Percentiles rank a stretch among this genome's conserved stretches.
Evolutionary conservation across 805 yeast genomes (phyloP).

Genomic region (Kodamaea nitidulidarum): DNA sequence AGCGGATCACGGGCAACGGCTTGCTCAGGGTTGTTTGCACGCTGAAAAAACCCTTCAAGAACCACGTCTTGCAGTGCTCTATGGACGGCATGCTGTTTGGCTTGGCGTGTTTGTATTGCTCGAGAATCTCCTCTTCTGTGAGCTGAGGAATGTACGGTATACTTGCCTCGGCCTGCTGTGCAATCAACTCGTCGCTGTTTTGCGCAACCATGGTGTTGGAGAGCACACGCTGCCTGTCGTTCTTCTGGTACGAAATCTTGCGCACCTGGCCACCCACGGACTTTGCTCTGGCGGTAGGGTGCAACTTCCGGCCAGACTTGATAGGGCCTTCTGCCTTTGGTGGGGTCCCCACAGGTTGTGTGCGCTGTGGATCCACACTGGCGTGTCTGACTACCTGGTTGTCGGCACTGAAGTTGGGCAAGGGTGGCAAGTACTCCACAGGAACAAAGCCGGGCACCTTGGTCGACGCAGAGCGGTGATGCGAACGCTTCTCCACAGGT

Average conservation of each 20-base stretch:
- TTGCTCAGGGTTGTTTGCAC: slow-evolving; percentile 94
- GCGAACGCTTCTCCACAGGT: slow-evolving; percentile 10
- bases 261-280: slow-evolving; percentile 76
- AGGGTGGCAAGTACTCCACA: slow-evolving; percentile 42
- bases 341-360: background rate
- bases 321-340: background rate
- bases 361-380: background rate
- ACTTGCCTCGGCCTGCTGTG: slow-evolving; percentile 7
- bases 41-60: slow-evolving; percentile 87
- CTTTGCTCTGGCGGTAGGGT: slow-evolving; percentile 85
- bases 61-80: slow-evolving; percentile 86
- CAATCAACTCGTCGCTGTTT: slow-evolving; percentile 43
- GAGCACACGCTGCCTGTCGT: slow-evolving; percentile 17
- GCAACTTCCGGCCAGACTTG: slow-evolving; percentile 35
- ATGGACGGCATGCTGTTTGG: slow-evolving; percentile 88
- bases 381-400: slow-evolving; percentile 16
- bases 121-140: slow-evolving; percentile 39
- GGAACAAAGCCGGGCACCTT: slow-evolving; percentile 39
- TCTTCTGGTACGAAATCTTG: slow-evolving; percentile 48
- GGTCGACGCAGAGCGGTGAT: slow-evolving; percentile 22
- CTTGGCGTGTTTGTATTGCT: slow-evolving; percentile 50
- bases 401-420: slow-evolving; percentile 36
- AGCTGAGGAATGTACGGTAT: slow-evolving; percentile 33
- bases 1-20: slow-evolving; percentile 82
- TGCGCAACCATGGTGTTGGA: slow-evolving; percentile 39